Base-by-base conservation (phyloP, 495 filamentous ascomycete genomes). In the Penicillium coffeae region DNA sequence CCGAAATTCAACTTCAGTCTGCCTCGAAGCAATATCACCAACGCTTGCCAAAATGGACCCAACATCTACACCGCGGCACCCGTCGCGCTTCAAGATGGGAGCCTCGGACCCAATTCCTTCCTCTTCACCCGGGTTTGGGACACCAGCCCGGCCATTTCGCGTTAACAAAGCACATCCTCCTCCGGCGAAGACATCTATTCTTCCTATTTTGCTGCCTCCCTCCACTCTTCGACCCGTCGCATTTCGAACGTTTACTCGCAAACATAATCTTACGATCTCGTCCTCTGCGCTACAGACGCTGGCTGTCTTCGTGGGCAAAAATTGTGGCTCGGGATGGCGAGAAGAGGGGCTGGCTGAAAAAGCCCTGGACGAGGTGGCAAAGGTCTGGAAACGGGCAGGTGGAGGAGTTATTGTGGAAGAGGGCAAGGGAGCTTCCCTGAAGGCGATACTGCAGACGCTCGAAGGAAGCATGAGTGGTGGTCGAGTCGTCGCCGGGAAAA, bases 211-310 rank as follows among this genome's bases (percentile, higher is more conserved):
- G 27, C 86, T 98, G 22, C 90, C 90, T 14, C 86, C 90, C 3
- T 81, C 87, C 18, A 92, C 88, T 0, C 75, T 98, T 27, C 81
- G 93, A 54, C 94, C 93, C 5, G 75, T 96, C 27, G 93, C 93
- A 34, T 97, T 98, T 64, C 86, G 93, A 33, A 92, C 89, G 0
- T 94, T 98, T 55, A 98, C 93, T 6, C 95, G 96, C 70, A 98
- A 98, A 59, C 89, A 98, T 67, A 92, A 91, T 63, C 76, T 98
- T 32, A 97, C 90, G 0, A 84, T 98, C 33, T 95, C 89, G 3
- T 92, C 92, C 0, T 79, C 90, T 8, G 88, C 93, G 0, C 76
- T 98, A 1, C 82, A 90, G 64, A 80, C 84, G 8, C 74, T 98
- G 18, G 90, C 94, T 10, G 77, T 79, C 0, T 97, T 97, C 60